Base-by-base conservation (phyloP, 179 eudicot species). In the Corrigiola litoralis region DNA sequence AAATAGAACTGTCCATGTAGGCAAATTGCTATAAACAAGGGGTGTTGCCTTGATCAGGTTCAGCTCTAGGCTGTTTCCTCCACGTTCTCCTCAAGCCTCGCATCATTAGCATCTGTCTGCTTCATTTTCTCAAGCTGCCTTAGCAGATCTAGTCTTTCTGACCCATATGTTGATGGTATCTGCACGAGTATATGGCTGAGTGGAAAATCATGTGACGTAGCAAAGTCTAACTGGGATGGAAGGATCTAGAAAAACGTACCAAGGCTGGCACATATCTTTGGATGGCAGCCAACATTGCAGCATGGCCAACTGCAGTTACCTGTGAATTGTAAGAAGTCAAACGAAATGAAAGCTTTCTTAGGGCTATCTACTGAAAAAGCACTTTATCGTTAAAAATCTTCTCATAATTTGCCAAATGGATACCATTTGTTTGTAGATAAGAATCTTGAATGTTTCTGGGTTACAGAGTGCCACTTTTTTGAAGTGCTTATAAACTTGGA, bases 221-320 rank as follows among this genome's bases (percentile, higher is more conserved):
- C 13, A 54, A 73, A 44, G 17, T 16, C 3, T 27, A 25, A 48
- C 28, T n/a, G 24, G 41, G 29, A 52, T 33, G 16, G 0, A 50
- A 60, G 53, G 31, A 46, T 42, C 31, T 28, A 16, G 24, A 60
- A 58, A 32, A 42, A 69, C 87, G 55, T 50, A 91, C 97, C 95
- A 95, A 72, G 28, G 87, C 58, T 47, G 97, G 99, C 14, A 85
- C 84, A 60, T 95, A 91, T 85, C 99, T 84, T 62, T 91, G 99
- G 54, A 95, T 91, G 65, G 90, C 97, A 37, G 99, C 99, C 76
- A 95, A 69, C 86, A 95, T 95, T 34, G 97, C 99, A 11, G 99
- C 99, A 79, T 95, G 99, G 49, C 99, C 99, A 37, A 95, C 92
- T 60, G 99, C 99, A 72, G 99, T 95, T 48, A 95, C 97, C 99